Conservation (phyloP, 78 protist species). For the Dictyostelium firmibasis region DNA sequence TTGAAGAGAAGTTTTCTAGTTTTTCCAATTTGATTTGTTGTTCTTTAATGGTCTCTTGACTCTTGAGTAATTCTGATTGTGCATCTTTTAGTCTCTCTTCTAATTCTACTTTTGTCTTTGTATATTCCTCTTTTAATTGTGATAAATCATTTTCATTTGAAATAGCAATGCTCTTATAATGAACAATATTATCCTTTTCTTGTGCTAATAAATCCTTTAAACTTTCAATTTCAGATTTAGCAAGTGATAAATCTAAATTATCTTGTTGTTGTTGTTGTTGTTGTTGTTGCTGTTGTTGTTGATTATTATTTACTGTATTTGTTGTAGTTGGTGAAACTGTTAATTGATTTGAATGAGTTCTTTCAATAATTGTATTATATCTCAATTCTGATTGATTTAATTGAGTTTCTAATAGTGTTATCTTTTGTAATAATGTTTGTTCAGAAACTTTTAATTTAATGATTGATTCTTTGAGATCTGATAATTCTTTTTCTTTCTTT, state of each 20-base stretch:
- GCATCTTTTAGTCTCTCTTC: slow-evolving; percentile 57
- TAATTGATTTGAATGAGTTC: not conserved
- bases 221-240: slow-evolving; percentile 67
- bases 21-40: slow-evolving; percentile 36
- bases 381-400: not conserved
- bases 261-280: not conserved
- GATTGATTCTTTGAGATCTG: slow-evolving; percentile 17
- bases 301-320: not conserved
- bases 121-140: slow-evolving; percentile 33
- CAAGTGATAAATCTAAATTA: slow-evolving; percentile 60
- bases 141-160: slow-evolving; percentile 43
- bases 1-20: slow-evolving; percentile 50
- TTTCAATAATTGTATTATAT: slow-evolving; percentile 36
- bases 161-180: slow-evolving; percentile 57
- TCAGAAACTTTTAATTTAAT: slow-evolving; percentile 37
- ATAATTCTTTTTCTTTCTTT: slow-evolving; percentile 59
- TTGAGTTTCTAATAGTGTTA: slow-evolving; percentile 24
- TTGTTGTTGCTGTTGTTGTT: not conserved
- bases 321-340: no score
- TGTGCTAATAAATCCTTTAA: slow-evolving; percentile 49
- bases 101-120: slow-evolving; percentile 18
- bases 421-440: slow-evolving; percentile 38
- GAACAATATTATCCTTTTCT: slow-evolving; percentile 52
- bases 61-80: not conserved
- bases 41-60: slow-evolving; percentile 1